Evolutionary conservation across 164 flowering plant species (phyloP).

Genomic region (Annona squamosa): DNA sequence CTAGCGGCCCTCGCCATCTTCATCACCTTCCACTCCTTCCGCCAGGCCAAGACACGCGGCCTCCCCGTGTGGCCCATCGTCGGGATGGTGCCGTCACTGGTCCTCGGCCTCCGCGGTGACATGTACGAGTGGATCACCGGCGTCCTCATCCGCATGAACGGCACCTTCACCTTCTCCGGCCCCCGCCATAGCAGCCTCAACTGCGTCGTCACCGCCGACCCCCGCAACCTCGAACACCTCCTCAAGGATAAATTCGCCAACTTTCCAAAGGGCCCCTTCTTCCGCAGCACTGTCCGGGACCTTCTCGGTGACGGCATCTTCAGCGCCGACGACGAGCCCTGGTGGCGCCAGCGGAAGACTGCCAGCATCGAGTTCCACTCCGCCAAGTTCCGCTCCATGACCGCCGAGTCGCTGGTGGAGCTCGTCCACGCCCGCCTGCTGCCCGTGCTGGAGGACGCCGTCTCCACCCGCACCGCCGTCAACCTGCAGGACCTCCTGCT

Average conservation of each 20-base stretch:
- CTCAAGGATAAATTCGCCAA: slow-evolving; percentile 60
- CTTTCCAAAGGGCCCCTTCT: slow-evolving; percentile 72
- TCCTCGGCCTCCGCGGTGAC: slow-evolving; percentile 30
- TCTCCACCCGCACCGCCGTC: slow-evolving; percentile 13
- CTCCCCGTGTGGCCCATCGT: slow-evolving; percentile 76
- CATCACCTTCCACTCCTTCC: slow-evolving; percentile 41
- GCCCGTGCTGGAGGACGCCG: slow-evolving; percentile 46
- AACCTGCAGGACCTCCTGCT: slow-evolving; percentile 76
- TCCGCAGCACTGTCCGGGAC: slow-evolving; percentile 43
- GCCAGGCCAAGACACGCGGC: slow-evolving; percentile 53
- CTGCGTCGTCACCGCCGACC: slow-evolving; percentile 71
- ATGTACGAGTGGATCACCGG: slow-evolving; percentile 67
- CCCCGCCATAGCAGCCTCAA: slow-evolving; percentile 61
- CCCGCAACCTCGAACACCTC: slow-evolving; percentile 74
- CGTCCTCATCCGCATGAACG: slow-evolving; percentile 34
- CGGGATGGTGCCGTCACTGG: slow-evolving; percentile 79
- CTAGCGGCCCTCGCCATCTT: slow-evolving; percentile 47
- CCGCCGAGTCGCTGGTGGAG: slow-evolving; percentile 51
- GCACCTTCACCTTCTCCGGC: slow-evolving; percentile 67
- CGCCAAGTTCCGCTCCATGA: slow-evolving; percentile 49
- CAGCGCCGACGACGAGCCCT: slow-evolving; percentile 64
- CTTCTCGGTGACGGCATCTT: slow-evolving; percentile 94
- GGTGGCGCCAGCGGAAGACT: slow-evolving; percentile 79
- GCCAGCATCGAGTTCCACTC: slow-evolving; percentile 92
- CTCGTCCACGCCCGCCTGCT: slow-evolving; percentile 62